Evolutionary conservation across 164 flowering plant genomes (phyloP), one percentile per base, ranked within the genome.

Genomic region (Vitis rupestris): DNA sequence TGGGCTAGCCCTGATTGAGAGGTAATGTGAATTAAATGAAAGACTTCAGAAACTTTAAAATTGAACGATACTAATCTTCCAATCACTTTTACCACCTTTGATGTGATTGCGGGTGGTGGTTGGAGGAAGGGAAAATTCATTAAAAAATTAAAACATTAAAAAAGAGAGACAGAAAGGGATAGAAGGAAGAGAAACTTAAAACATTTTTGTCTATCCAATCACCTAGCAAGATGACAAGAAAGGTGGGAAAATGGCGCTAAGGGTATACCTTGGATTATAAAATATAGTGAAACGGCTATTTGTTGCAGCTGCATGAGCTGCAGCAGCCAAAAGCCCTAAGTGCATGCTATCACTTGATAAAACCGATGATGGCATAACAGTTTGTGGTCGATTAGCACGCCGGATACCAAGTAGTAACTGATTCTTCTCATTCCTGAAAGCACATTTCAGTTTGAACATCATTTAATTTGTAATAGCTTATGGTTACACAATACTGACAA

Each of bases 321-420:
- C 98, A 29, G 98, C 97, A 64, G 98, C 98, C 70, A 93, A 96
- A 67, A 93, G 94, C 48, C 98, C 98, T 61, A 91, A 76, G 76
- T 93, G 98, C 98, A 93, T 93, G 71, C 98, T 93, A 70, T 93
- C 98, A 71, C 97, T 88, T 15, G 98, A 93, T 74, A 93, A 77
- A 76, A 93, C 98, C 2, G 98, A 93, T 37, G 98, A 93, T 55
- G 98, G 97, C 93, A 90, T 91, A 44, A 91, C 90, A 52, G 94
- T 87, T 79, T 92, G 98, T 16, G 96, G 91, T 49, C 98, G 79
- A 80, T 78, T 90, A 64, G 98, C 97, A 64, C 89, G 94, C 13
- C 97, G 81, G 64, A 93, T 92, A n/a, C 98, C 98, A 48, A 93
- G 85, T 17, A 91, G 87, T 66, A 93, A 73, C 72, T 93, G 97